Evolutionary conservation across 2,329 filamentous ascomycete species (phyloP), one percentile per base, ranked within the genome.

Genomic region (Exophiala xenobiotica): DNA sequence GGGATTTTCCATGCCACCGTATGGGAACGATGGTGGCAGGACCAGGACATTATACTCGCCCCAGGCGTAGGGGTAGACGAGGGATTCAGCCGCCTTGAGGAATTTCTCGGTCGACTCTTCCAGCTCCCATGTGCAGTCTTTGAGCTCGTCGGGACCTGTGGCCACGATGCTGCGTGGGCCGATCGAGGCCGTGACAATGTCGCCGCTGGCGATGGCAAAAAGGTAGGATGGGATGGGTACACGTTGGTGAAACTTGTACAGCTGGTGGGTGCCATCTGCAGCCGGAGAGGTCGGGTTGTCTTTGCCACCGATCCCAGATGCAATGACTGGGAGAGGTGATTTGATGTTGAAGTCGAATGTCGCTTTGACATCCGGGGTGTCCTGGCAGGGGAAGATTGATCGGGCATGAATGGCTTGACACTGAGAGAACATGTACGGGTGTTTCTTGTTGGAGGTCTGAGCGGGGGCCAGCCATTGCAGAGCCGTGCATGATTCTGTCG

Each of bases 371-470:
- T 96, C 92, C 2, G 93, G 93, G 1, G 93, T 97, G 67, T 99
- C 93, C 74, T 97, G 92, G 71, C 92, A 97, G 5, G 93, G 93
- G 70, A 97, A 95, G 55, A 97, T 81, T 41, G 90, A 95, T 54
- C 93, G 85, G 37, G 89, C 90, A 65, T 97, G 91, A 65, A 96
- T 97, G 47, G 92, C 91, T 76, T 99, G 92, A 70, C 91, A 96
- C 75, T 97, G 93, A 38, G 89, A 95, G 75, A 97, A 97, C 85
- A 97, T 92, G 72, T 96, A 97, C 1, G 92, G 92, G 61, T 95
- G 87, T 71, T 90, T 93, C 75, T 90, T 91, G 79, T 95, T 96
- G 52, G 88, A 90, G 1, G 93, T 97, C 74, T 97, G 93, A 24
- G 86, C 87, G 1, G 90, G 90, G 0, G 88, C 91, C 70, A 99